phyloP scores from a whole-genome alignment of 805 yeast species.

The Metschnikowia drakensbergensis region DNA sequence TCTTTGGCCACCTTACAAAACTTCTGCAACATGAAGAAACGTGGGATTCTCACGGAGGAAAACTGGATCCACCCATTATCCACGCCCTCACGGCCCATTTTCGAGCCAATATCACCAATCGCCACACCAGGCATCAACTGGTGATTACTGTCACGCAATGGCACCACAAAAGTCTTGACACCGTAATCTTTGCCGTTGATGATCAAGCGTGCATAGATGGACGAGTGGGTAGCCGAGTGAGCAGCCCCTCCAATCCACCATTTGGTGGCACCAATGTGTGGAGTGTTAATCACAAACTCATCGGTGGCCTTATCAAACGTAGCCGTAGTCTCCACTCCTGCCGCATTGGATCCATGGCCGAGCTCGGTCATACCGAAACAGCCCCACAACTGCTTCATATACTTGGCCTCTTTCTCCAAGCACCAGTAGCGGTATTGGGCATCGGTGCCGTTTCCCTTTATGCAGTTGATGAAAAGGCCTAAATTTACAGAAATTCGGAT shows the following conservation, averaged over 20 bases:
- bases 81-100: slow-evolving; percentile 48
- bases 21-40: slow-evolving; percentile 45
- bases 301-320: slow-evolving; percentile 39
- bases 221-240: slow-evolving; percentile 42
- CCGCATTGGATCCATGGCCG: slow-evolving; percentile 22
- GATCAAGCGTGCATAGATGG: slow-evolving; percentile 41
- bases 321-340: slow-evolving; percentile 23
- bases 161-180: slow-evolving; percentile 45
- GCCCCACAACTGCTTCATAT: slow-evolving; percentile 30
- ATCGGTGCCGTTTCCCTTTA: slow-evolving; percentile 40
- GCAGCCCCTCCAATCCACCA: slow-evolving; percentile 54
- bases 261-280: slow-evolving; percentile 47
- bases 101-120: slow-evolving; percentile 46
- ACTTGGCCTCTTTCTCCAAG: slow-evolving; percentile 29
- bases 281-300: slow-evolving; percentile 43
- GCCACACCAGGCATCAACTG: slow-evolving; percentile 42
- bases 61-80: slow-evolving; percentile 50
- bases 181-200: slow-evolving; percentile 45
- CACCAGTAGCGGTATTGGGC: slow-evolving; percentile 39
- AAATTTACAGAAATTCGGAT: slow-evolving; percentile 38
- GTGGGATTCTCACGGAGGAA: slow-evolving; percentile 41
- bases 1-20: slow-evolving; percentile 39
- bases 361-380: slow-evolving; percentile 23
- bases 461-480: slow-evolving; percentile 38
- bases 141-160: slow-evolving; percentile 42